phyloP scores from a whole-genome alignment of 192 early-diverging fungal species.

The Mortierella claussenii region DNA sequence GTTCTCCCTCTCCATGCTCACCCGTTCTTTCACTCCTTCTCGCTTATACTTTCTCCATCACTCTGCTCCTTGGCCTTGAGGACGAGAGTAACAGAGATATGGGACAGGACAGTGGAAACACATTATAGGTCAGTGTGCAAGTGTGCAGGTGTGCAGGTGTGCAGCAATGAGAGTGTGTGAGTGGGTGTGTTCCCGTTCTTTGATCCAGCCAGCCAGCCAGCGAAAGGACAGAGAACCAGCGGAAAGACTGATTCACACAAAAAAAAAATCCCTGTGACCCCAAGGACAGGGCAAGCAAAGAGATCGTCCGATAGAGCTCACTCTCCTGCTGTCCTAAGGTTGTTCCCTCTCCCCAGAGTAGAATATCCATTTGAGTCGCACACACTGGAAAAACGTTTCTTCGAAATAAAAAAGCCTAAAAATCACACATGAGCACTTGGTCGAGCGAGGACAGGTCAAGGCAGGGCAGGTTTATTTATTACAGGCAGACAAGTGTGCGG shows the following conservation, averaged over 20 bases:
- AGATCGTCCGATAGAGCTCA: too few species aligned
- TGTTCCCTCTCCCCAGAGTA: not conserved
- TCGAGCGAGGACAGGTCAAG: too few species aligned
- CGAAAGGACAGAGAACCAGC: too few species aligned
- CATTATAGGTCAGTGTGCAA: too few species aligned
- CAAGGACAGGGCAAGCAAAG: not conserved
- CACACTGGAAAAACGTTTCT: not conserved
- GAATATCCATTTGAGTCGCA: not conserved
- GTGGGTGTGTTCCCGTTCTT: constrained; percentile 8
- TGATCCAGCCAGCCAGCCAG: not conserved
- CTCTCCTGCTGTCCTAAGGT: too few species aligned
- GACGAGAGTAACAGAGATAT: too few species aligned
- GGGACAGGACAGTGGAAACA: too few species aligned
- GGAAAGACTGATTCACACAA: too few species aligned
- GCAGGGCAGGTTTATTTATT: too few species aligned
- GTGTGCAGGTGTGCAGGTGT: not conserved
- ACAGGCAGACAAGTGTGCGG: not conserved
- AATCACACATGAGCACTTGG: not conserved
- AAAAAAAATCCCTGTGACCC: not conserved
- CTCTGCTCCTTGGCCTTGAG: too few species aligned
- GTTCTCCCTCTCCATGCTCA: not conserved
- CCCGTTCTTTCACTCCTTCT: constrained; percentile 1
- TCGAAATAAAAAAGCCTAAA: not conserved
- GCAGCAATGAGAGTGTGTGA: not conserved
- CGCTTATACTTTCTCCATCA: constrained; percentile 5